Percentiles rank a stretch among this genome's conserved stretches.
Conservation (phyloP, 2,329 filamentous ascomycete species). For the Amylocarpus encephaloides region DNA sequence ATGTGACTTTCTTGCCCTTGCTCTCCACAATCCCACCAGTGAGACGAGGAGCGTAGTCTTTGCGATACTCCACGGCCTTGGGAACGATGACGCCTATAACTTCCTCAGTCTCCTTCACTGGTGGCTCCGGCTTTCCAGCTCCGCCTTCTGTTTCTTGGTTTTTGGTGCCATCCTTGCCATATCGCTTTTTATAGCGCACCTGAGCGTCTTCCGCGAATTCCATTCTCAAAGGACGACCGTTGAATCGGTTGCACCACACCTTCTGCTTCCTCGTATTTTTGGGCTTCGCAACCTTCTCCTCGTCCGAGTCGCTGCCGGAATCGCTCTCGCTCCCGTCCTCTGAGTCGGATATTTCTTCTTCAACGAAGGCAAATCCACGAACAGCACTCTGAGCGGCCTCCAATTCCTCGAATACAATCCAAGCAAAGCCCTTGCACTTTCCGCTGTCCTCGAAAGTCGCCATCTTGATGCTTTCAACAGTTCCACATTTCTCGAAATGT, state of each 20-base stretch:
- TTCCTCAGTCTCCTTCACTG: conserved; percentile 24
- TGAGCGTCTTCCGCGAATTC: conserved; percentile 92
- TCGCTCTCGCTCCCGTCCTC: conserved; percentile 32
- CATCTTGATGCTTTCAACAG: conserved; percentile 75
- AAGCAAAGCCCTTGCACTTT: conserved; percentile 96
- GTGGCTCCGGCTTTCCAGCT: conserved; percentile 4
- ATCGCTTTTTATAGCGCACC: conserved; percentile 88
- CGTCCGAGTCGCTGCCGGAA: conserved; percentile 20
- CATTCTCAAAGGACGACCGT: conserved; percentile 74
- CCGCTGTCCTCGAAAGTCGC: conserved; percentile 95
- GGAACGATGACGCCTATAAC: conserved; percentile 22
- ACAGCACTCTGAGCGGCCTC: conserved; percentile 71
- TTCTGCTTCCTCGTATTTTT: conserved; percentile 57
- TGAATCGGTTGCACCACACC: conserved; percentile 81
- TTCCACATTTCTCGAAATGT: conserved; percentile 81
- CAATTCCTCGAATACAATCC: conserved; percentile 82
- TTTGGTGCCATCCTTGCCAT: conserved; percentile 62
- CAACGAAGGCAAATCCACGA: conserved; percentile 69
- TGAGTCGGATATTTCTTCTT: conserved; percentile 42
- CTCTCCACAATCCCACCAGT: conserved; percentile 74
- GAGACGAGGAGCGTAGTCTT: conserved; percentile 51
- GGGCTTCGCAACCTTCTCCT: conserved; percentile 38
- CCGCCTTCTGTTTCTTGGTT: conserved; percentile 19
- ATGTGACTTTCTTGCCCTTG: conserved; percentile 74
- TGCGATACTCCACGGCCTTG: conserved; percentile 41